Evolutionary conservation across 164 flowering plant genomes (phyloP).

Genomic region (Kalanchoe fedtschenkoi): DNA sequence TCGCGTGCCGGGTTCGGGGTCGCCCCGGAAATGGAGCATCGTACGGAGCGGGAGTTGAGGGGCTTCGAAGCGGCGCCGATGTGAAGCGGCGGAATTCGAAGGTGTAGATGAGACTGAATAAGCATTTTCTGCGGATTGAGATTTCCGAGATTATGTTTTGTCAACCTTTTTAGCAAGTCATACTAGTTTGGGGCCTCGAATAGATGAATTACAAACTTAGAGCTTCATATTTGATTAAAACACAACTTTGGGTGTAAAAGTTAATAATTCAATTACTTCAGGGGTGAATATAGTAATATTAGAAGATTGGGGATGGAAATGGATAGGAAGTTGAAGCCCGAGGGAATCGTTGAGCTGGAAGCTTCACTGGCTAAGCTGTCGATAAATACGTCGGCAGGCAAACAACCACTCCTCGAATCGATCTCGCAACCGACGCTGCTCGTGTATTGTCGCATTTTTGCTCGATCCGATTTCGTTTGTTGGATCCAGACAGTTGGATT

Average conservation of each 20-base stretch:
- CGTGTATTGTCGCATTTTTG: neutral
- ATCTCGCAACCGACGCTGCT: neutral
- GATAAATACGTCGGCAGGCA: neutral
- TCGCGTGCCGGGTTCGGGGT: slow-evolving; percentile 43
- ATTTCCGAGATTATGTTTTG: too few species aligned
- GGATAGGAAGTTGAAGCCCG: too few species aligned
- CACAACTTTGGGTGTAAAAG: neutral
- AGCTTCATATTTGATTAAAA: too few species aligned
- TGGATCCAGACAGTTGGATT: neutral
- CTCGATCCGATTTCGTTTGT: neutral
- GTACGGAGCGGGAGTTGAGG: neutral
- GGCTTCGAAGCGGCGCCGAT: neutral
- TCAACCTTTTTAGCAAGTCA: too few species aligned
- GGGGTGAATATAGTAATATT: neutral
- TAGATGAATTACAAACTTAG: too few species aligned
- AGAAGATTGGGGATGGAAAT: neutral
- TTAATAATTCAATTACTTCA: neutral
- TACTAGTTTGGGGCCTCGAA: too few species aligned
- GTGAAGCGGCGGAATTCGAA: neutral
- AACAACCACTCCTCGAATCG: neutral
- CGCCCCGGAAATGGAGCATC: neutral
- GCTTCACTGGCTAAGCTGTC: neutral
- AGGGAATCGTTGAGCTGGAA: neutral
- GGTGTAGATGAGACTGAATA: neutral
- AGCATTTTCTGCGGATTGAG: neutral